Base-by-base conservation (phyloP, 106 monocot species). In the Iris macrosiphon region DNA sequence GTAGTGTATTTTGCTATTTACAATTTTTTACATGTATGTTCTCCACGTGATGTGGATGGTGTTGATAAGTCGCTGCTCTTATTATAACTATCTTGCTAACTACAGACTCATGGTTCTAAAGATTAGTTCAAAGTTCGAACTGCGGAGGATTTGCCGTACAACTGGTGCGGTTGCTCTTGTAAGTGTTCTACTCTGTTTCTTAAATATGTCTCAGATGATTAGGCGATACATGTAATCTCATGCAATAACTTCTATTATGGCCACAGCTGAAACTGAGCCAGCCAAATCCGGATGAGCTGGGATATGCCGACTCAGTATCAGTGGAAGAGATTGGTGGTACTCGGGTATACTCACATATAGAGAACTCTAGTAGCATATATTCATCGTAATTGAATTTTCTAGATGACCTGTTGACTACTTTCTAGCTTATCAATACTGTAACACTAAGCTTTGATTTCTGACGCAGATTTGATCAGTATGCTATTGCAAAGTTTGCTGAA, bases 401-500 rank as follows among this genome's bases (percentile, higher is more conserved):
- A 15, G 52, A 17, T 52, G 17, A 31, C 5, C n/a, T n/a, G n/a
- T n/a, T n/a, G n/a, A n/a, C n/a, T n/a, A n/a, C n/a, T n/a, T n/a
- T n/a, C n/a, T n/a, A n/a, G n/a, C n/a, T n/a, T n/a, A n/a, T n/a
- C n/a, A n/a, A n/a, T n/a, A n/a, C n/a, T 40, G 15, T 40, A 40
- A 19, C 15, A 29, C 18, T 8, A 30, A 29, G 5, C 22, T 58
- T 44, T 15, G 21, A 45, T 35, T 65, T 57, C 29, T 38, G 37
- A 24, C 59, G 27, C 65, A 98, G 96, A 40, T 87, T 98, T 74
- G 96, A 98, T 55, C 90, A 98, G 61, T 98, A 90, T 75, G 96
- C 90, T 5, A 91, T 98, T 61, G 90, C 86, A 29, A 98, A 90
- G 64, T 98, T 98, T 66, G 85, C 90, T 35, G 96, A 98, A 70